Evolutionary conservation across 1,139 yeast species (phyloP).

Genomic region (Eremothecium coryli): DNA sequence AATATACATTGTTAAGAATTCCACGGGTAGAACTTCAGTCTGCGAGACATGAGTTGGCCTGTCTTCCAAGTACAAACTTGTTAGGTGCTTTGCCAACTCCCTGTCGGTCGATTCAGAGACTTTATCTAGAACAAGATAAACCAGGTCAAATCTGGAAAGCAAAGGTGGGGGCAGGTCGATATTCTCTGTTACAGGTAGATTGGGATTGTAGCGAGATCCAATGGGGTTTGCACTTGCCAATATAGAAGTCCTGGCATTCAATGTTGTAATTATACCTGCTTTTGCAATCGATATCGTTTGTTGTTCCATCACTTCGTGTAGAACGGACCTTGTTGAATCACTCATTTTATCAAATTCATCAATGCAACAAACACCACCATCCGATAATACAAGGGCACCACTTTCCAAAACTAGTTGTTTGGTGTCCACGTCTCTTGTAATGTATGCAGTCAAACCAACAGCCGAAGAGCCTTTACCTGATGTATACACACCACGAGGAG

Average conservation of each 20-base stretch:
- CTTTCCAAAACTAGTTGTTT: conserved; percentile 95
- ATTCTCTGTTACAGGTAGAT: conserved; percentile 85
- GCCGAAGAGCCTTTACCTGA: conserved; percentile 99
- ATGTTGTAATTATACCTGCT: conserved; percentile 94
- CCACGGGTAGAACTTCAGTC: conserved; percentile 68
- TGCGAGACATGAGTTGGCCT: conserved; percentile 60
- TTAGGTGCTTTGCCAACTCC: conserved; percentile 79
- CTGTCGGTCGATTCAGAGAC: conserved; percentile 83
- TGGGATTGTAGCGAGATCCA: conserved; percentile 88
- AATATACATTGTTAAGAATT: conserved; percentile 76
- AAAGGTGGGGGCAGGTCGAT: conserved; percentile 96
- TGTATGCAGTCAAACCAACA: conserved; percentile 97
- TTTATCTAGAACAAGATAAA: conserved; percentile 81
- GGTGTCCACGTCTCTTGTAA: conserved; percentile 80
- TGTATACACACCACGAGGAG: conserved; percentile 92
- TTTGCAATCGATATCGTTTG: conserved; percentile 96
- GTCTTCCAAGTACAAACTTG: conserved; percentile 88
- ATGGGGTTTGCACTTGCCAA: conserved; percentile 98
- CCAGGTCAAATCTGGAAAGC: conserved; percentile 88
- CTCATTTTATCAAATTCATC: conserved; percentile 98
- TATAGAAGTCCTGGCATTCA: conserved; percentile 92
- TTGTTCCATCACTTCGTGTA: conserved; percentile 99
- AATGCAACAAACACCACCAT: conserved; percentile 98
- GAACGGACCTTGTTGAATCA: conserved; percentile 85
- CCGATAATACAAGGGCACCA: conserved; percentile 99